phyloP scores from a whole-genome alignment of 2,329 filamentous ascomycete species.

The Ophiostoma perfectum region DNA sequence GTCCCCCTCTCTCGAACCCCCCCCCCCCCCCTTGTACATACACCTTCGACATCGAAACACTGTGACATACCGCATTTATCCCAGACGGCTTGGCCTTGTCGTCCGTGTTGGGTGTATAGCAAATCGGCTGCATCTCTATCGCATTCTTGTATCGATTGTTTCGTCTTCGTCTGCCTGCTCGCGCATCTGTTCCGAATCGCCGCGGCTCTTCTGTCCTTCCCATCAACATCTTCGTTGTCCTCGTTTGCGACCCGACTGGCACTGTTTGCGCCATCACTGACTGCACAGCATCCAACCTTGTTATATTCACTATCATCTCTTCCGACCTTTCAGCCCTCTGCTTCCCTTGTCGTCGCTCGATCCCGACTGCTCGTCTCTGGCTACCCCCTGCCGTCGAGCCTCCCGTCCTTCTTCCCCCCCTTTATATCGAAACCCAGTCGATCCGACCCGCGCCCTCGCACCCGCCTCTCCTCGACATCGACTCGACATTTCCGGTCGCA shows the following conservation, averaged over 20 bases:
- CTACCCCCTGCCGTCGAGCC: not conserved
- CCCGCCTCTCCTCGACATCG: not conserved
- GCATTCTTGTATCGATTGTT: conserved; percentile 4
- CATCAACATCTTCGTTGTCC: not conserved
- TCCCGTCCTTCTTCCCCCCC: not conserved
- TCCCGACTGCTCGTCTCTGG: not conserved
- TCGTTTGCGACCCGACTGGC: not conserved
- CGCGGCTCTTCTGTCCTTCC: not conserved
- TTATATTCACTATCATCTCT: too few relatives aligned
- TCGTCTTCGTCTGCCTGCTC: not conserved
- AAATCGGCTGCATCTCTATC: not conserved
- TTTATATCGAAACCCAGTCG: not conserved
- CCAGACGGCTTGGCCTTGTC: conserved; percentile 10
- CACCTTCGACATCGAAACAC: conserved; percentile 4
- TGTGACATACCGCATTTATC: not conserved
- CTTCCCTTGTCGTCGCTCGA: not conserved
- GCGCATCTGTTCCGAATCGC: not conserved
- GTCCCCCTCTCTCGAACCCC: conserved; percentile 6
- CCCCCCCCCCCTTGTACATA: conserved; percentile 13
- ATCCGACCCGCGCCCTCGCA: not conserved
- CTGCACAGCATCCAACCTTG: not conserved
- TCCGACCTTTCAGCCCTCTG: too few relatives aligned
- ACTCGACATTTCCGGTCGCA: not conserved
- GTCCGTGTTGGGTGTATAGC: not conserved
- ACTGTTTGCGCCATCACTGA: conserved; percentile 3